Conservation (phyloP, 257 asterid species). For the Solanum chiquidenum region DNA sequence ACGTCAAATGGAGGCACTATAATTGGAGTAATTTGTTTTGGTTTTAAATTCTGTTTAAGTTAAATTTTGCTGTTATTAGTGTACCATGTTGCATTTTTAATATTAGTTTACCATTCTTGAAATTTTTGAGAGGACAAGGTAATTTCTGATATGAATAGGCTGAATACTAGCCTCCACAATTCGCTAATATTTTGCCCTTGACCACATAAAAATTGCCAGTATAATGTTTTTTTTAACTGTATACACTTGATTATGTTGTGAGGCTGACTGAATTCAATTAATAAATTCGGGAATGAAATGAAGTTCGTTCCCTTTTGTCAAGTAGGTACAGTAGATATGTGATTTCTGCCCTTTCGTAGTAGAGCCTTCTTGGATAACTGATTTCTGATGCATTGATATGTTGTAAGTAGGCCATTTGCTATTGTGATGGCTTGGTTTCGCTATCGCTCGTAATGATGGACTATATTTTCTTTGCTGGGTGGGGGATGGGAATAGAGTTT, state of each 20-base stretch:
- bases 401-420: background rate
- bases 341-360: too few relatives aligned
- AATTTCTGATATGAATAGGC: background rate
- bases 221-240: too few relatives aligned
- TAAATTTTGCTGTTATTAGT: background rate
- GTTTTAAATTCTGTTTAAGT: background rate
- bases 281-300: too few relatives aligned
- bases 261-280: too few relatives aligned
- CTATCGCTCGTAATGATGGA: background rate
- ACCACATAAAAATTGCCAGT: background rate
- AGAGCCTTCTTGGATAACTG: too few relatives aligned
- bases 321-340: too few relatives aligned
- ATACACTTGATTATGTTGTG: too few relatives aligned
- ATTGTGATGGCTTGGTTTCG: background rate
- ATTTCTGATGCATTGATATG: background rate
- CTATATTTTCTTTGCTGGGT: background rate
- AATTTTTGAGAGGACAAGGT: background rate
- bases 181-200: background rate
- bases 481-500: background rate
- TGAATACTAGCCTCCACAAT: background rate
- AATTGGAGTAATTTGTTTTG: background rate
- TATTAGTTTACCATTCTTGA: background rate
- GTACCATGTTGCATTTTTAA: background rate
- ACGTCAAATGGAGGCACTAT: constrained; percentile 21
- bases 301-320: too few relatives aligned